Percentiles rank a stretch among this genome's conserved stretches.
Evolutionary conservation across 2,329 filamentous ascomycete species (phyloP).

Genomic region (Cladobotryum protrusum): DNA sequence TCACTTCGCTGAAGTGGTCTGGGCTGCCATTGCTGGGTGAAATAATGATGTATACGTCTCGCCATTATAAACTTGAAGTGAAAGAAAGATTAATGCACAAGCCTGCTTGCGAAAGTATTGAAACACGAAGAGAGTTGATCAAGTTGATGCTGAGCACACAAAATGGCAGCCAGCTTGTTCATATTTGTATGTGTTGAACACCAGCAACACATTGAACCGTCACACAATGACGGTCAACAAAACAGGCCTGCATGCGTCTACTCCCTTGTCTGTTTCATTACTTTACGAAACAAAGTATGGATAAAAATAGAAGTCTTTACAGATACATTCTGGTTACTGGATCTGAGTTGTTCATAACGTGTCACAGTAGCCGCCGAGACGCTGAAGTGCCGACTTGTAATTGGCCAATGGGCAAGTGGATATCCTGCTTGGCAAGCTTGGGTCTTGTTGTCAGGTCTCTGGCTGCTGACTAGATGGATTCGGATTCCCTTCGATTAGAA

Average conservation of each 20-base stretch:
- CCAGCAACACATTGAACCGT: neutral
- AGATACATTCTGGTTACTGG: neutral
- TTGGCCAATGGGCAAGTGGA: too few relatives aligned
- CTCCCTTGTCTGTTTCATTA: neutral
- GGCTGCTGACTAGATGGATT: too few relatives aligned
- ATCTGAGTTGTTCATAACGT: neutral
- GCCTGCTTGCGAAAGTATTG: neutral
- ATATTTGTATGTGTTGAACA: neutral
- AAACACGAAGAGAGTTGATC: neutral
- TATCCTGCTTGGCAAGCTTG: too few relatives aligned
- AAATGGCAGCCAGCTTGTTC: too few relatives aligned
- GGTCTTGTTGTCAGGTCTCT: too few relatives aligned
- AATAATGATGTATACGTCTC: slow-evolving; percentile 6
- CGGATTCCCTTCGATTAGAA: too few relatives aligned
- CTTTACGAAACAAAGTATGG: neutral
- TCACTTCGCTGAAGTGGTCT: slow-evolving; percentile 15
- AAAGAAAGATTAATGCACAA: neutral
- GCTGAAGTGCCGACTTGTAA: too few relatives aligned
- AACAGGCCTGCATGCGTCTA: neutral
- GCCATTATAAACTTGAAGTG: neutral
- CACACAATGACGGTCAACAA: neutral
- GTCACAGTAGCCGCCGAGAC: slow-evolving; percentile 9
- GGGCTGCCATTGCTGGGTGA: slow-evolving; percentile 2
- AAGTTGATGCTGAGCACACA: neutral
- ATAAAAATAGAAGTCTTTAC: neutral